These are phyloP conservation scores for Fragosphaeria purpurea DNA, from an alignment of 2,329 filamentous ascomycete genomes.

Conservation along the genomic window DNA sequence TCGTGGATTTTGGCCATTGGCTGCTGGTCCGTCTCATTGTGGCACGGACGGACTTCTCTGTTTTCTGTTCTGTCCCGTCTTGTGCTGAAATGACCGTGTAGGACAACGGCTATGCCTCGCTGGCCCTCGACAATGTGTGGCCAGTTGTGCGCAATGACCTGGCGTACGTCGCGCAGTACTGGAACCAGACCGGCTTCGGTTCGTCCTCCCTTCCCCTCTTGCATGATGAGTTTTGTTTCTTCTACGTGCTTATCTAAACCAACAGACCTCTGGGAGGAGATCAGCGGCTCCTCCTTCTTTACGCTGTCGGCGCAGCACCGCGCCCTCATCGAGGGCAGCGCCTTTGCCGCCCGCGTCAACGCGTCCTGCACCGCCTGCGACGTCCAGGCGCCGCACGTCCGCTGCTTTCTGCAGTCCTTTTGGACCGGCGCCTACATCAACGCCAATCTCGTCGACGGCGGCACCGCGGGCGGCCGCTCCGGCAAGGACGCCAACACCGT, in stretches of 20 bases:
- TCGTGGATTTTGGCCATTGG: slow-evolving; percentile 65
- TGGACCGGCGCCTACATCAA: slow-evolving; percentile 58
- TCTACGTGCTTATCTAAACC: background rate
- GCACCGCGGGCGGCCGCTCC: slow-evolving; percentile 29
- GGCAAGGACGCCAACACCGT: slow-evolving; percentile 66
- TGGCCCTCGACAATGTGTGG: slow-evolving; percentile 52
- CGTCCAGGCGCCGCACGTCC: slow-evolving; percentile 53
- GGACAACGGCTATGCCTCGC: slow-evolving; percentile 49
- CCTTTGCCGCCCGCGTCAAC: slow-evolving; percentile 54
- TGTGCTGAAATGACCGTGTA: slow-evolving; percentile 6
- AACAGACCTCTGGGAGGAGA: slow-evolving; percentile 68
- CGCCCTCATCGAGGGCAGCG: slow-evolving; percentile 55
- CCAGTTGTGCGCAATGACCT: slow-evolving; percentile 69
- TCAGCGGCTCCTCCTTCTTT: slow-evolving; percentile 69
- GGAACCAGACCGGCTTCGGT: slow-evolving; percentile 54
- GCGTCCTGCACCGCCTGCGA: slow-evolving; percentile 50
- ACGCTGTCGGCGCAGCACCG: slow-evolving; percentile 62
- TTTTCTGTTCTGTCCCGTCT: too few relatives aligned
- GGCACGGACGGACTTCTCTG: too few relatives aligned
- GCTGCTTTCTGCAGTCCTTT: slow-evolving; percentile 66
- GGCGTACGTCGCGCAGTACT: slow-evolving; percentile 64
- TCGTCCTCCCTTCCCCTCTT: background rate
- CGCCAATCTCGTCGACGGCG: slow-evolving; percentile 45
- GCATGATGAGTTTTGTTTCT: background rate
- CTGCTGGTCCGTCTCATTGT: slow-evolving; percentile 25